These are phyloP conservation scores for Venturia oleaginea DNA, from an alignment of 2,329 filamentous ascomycete genomes.

Conservation along the genomic window DNA sequence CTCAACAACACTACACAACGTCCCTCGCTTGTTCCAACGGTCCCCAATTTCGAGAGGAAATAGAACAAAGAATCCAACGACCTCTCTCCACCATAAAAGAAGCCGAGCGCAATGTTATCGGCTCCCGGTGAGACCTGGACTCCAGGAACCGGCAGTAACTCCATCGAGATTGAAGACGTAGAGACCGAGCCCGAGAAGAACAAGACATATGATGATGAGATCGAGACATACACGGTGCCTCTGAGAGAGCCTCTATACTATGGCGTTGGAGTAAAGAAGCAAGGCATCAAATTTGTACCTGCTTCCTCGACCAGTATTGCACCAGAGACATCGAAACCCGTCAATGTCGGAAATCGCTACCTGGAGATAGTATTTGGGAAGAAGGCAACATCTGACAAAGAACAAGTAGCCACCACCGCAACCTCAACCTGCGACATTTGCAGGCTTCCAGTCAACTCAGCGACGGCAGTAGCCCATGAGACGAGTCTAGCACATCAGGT, in stretches of 20 bases:
- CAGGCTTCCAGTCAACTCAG: conserved; percentile 22
- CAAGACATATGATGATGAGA: conserved; percentile 29
- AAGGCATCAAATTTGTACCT: conserved; percentile 51
- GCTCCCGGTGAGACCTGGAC: background rate
- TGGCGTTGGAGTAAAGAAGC: conserved; percentile 53
- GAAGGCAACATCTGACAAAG: background rate
- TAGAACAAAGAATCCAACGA: background rate
- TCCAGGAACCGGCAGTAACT: background rate
- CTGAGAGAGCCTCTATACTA: conserved; percentile 52
- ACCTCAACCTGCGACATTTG: conserved; percentile 25
- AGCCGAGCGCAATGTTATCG: background rate
- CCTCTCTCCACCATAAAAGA: background rate
- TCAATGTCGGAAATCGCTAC: conserved; percentile 52
- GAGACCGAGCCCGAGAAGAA: background rate
- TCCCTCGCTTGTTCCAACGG: background rate
- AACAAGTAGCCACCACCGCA: background rate
- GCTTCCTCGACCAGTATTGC: conserved; percentile 27
- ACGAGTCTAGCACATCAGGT: conserved; percentile 63
- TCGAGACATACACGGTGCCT: conserved; percentile 50
- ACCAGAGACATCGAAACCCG: conserved; percentile 22
- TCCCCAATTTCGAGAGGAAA: too few relatives aligned
- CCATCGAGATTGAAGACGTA: background rate
- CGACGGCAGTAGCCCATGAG: conserved; percentile 39
- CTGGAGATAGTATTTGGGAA: conserved; percentile 56
- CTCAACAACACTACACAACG: background rate